A percentile compares a stretch with the other conserved stretches of the same genome.
These are phyloP conservation scores for Pythium folliculosum DNA, from an alignment of 352 stramenopile genomes.

Conservation along the genomic window DNA sequence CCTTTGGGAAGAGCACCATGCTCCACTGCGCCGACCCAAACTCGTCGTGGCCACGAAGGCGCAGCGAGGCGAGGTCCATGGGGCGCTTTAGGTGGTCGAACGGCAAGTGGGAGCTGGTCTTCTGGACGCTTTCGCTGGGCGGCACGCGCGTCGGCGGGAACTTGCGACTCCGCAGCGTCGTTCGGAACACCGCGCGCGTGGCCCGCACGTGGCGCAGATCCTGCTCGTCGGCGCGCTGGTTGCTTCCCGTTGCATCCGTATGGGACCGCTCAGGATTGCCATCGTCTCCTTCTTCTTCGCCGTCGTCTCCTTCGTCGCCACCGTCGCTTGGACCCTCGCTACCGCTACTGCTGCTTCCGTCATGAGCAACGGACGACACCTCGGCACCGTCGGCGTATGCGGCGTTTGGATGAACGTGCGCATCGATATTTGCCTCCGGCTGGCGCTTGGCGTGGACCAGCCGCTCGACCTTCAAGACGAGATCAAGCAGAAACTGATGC, in stretches of 20 bases:
- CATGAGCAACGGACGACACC: neutral
- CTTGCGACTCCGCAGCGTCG: conserved; percentile 35
- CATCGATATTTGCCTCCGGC: conserved; percentile 8
- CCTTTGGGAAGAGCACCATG: conserved; percentile 46
- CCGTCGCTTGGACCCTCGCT: neutral
- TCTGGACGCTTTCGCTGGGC: conserved; percentile 33
- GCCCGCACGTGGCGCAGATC: conserved; percentile 12
- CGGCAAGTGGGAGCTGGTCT: conserved; percentile 35
- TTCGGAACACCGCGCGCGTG: conserved; percentile 37
- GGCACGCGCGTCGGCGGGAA: conserved; percentile 47
- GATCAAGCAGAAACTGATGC: conserved; percentile 10
- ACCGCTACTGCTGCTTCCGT: neutral
- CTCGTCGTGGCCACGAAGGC: conserved; percentile 20
- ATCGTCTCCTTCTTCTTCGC: neutral
- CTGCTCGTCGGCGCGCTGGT: neutral
- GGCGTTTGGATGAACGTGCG: neutral
- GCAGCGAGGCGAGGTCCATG: conserved; percentile 30
- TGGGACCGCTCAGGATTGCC: neutral
- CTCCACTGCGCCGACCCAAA: conserved; percentile 31
- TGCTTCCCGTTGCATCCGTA: neutral
- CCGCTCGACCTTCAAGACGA: conserved; percentile 14
- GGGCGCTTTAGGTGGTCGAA: conserved; percentile 29
- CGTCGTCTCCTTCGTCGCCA: neutral
- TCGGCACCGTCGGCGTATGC: neutral
- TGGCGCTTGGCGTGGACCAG: conserved; percentile 18